Base-by-base conservation (phyloP, 1,284 basidiomycete genomes). In the Pyrrhoderma lamaoense region DNA sequence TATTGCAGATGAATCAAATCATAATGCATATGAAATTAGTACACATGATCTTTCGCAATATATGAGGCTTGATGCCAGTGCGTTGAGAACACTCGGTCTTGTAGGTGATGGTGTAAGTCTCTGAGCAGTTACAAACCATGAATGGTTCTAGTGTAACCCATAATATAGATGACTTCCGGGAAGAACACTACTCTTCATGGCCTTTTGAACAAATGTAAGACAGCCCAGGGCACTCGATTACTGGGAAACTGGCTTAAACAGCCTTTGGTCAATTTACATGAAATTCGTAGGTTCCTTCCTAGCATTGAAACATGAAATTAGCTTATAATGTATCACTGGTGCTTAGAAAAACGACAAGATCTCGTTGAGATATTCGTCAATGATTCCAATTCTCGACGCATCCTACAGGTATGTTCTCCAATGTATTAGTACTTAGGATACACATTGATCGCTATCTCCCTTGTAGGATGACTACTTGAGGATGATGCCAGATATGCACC, bases 161-260 rank as follows among this genome's bases (percentile, higher is more conserved):
- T 53, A 35, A 40, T n/a, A 23, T 53, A 79, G 79, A 74, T 71
- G 25, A 67, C 71, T 8, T 66, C 68, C 44, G 79, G 79, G 49
- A 88, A 88, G 62, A 93, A 89, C 59, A 90, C 89, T 47, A 96
- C 91, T 18, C 66, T 99, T 3, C 85, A 92, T 53, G 93, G 94
- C 0, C 70, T 97, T 18, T 67, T 99, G 56, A 97, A 99, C 66
- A 89, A 88, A 59, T 98, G 96, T 74, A 96, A 95, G 68, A 99
- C 96, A 1, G 85, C 89, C 0, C 96, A 99, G 65, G 96, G 96
- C 0, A 85, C 89, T n/a, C 74, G 96, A 49, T 67, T 97, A 51
- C 75, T 99, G 1, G 89, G 83, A 0, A 87, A 87, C 53, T 99
- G 95, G 95, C 72, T 99, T 50, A 98, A 97, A 66, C 96, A 99